Percentiles rank a stretch among this genome's conserved stretches.
phyloP scores from a whole-genome alignment of 2,329 filamentous ascomycete species.

The Fusarium sp. region DNA sequence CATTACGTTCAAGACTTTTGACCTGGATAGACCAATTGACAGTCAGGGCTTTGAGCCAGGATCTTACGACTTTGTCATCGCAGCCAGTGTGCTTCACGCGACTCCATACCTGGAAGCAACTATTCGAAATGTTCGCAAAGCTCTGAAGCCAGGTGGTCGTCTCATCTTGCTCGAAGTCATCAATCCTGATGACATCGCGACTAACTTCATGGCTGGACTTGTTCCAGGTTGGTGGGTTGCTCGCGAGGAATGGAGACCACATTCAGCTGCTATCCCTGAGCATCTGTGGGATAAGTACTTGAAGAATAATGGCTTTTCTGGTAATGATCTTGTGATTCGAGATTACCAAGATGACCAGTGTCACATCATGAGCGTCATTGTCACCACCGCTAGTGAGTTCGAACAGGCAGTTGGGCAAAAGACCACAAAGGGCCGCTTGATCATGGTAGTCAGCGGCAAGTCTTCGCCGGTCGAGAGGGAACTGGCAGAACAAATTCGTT shows the following conservation, averaged over 20 bases:
- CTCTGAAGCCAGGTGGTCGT: slow-evolving; percentile 48
- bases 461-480: neutral
- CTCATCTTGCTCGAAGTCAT: slow-evolving; percentile 46
- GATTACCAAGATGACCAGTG: neutral
- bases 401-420: rapidly evolving
- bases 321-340: neutral
- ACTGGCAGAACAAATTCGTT: neutral
- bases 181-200: slow-evolving; percentile 13
- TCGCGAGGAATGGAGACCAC: neutral
- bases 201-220: slow-evolving; percentile 45
- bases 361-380: slow-evolving; percentile 1
- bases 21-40: slow-evolving; percentile 20
- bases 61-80: slow-evolving; percentile 45
- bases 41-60: slow-evolving; percentile 31
- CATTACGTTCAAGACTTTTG: slow-evolving; percentile 46
- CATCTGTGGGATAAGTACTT: neutral
- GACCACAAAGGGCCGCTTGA: rapidly evolving
- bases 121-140: slow-evolving; percentile 19
- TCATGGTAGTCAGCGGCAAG: neutral
- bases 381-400: neutral
- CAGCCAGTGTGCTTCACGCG: slow-evolving; percentile 49
- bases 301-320: slow-evolving; percentile 1
- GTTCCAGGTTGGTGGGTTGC: slow-evolving; percentile 52
- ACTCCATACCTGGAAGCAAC: slow-evolving; percentile 46
- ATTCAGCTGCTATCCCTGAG: slow-evolving; percentile 9